Percentiles rank a stretch among this genome's conserved stretches.
Conservation (phyloP, 1,284 basidiomycete species). For the Xanthoconium separans region DNA sequence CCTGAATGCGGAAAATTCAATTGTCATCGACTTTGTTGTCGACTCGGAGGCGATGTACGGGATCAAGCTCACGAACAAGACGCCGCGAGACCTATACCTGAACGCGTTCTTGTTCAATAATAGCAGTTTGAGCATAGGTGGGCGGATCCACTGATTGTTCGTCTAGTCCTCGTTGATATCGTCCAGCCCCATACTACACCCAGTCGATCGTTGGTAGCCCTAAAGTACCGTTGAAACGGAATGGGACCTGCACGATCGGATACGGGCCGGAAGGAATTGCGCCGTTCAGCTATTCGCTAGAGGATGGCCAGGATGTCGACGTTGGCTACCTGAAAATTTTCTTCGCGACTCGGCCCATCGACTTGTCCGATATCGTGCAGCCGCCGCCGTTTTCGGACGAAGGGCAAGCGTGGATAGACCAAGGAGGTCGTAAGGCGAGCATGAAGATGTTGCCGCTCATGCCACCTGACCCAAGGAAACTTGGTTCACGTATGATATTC, state of each 20-base stretch:
- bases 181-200: conserved; percentile 13
- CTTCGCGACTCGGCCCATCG: conserved; percentile 17
- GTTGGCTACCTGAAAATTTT: conserved; percentile 25
- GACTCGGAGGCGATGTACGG: not conserved
- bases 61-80: conserved; percentile 11
- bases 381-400: conserved; percentile 11
- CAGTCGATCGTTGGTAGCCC: conserved; percentile 2
- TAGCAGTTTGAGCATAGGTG: conserved; percentile 18
- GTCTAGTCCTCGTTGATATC: not conserved
- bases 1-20: not conserved
- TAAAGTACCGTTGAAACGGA: conserved; percentile 5
- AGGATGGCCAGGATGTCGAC: conserved; percentile 15
- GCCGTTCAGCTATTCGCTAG: conserved; percentile 2
- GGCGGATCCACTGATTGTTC: not conserved
- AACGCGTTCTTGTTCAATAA: conserved; percentile 27
- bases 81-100: conserved; percentile 16
- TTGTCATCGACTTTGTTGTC: conserved; percentile 22
- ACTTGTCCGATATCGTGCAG: conserved; percentile 14
- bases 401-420: not conserved
- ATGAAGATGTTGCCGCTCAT: not conserved
- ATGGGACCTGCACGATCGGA: conserved; percentile 13
- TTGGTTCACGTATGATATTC: conserved; percentile 3
- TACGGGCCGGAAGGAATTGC: conserved; percentile 10
- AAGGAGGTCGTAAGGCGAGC: not conserved
- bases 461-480: not conserved